Evolutionary conservation across 352 stramenopile genomes (phyloP).

Genomic region (Pythium insidiosum): DNA sequence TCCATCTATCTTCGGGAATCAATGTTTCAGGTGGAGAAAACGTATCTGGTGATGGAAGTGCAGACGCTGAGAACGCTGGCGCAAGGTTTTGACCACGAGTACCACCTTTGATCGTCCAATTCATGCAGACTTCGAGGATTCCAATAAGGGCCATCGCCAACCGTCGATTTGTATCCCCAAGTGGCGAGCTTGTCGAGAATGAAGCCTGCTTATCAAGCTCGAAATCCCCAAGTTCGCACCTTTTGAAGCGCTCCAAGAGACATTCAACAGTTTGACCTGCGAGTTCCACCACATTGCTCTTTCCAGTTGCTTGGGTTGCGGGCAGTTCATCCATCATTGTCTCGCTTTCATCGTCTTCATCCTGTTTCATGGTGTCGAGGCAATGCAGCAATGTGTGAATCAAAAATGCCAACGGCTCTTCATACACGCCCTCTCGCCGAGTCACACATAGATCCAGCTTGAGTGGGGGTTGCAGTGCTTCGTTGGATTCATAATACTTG

Average conservation of each 20-base stretch:
- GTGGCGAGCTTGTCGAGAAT: constrained; percentile 16
- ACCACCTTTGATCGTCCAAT: constrained; percentile 23
- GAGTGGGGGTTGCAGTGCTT: constrained; percentile 32
- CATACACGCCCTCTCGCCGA: constrained; percentile 21
- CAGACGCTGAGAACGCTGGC: no score
- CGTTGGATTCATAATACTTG: constrained; percentile 41
- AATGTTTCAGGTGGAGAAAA: no score
- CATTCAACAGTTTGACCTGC: constrained; percentile 19
- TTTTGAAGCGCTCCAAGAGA: constrained; percentile 38
- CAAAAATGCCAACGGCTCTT: constrained; percentile 32
- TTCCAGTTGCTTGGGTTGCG: constrained; percentile 23
- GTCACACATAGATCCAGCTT: constrained; percentile 32
- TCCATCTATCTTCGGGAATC: no score
- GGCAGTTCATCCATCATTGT: constrained; percentile 29
- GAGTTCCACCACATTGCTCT: constrained; percentile 11
- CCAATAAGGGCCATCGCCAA: constrained; percentile 19
- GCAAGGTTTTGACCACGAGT: no score
- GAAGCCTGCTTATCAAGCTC: constrained; percentile 38
- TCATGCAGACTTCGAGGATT: constrained; percentile 32
- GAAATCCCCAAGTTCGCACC: constrained; percentile 34
- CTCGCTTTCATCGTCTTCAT: constrained; percentile 16
- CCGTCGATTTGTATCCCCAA: constrained; percentile 25
- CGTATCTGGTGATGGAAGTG: no score
- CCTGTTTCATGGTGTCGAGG: constrained; percentile 14
- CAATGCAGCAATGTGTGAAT: constrained; percentile 31